phyloP scores from a whole-genome alignment of 202 grass and related monocot genomes.

The Panicum virgatum region DNA sequence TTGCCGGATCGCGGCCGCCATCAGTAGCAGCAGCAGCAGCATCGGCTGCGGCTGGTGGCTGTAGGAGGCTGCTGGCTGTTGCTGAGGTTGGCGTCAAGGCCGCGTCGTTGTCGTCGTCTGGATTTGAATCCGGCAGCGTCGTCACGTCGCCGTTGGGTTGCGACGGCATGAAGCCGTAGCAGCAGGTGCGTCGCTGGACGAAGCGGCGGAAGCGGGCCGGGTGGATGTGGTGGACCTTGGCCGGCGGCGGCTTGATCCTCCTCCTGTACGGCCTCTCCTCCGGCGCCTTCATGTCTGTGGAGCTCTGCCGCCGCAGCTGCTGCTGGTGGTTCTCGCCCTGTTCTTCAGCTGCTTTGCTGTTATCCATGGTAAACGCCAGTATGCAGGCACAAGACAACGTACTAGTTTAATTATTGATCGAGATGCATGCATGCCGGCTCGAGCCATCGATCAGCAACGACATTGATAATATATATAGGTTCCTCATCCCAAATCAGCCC shows the following conservation, averaged over 20 bases:
- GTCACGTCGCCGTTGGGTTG: not conserved
- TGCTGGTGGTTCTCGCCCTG: not conserved
- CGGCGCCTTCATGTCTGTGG: not conserved
- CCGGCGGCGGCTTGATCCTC: not conserved
- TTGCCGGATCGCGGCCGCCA: not conserved
- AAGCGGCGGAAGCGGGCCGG: constrained; percentile 10
- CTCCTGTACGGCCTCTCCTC: constrained; percentile 1
- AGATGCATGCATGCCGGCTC: not conserved
- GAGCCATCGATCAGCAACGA: not conserved
- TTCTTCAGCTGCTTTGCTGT: not conserved
- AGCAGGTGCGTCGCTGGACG: constrained; percentile 15
- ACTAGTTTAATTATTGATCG: not conserved
- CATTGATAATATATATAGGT: not conserved
- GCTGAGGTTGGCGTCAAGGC: not conserved
- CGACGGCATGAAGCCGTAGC: not conserved
- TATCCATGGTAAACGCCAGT: not conserved
- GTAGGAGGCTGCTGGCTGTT: not conserved
- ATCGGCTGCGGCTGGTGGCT: not conserved
- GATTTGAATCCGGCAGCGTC: not conserved
- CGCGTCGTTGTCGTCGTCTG: not conserved
- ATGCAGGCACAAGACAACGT: no score
- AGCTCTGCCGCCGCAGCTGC: not conserved
- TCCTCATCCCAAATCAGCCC: not conserved
- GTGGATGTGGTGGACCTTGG: constrained; percentile 35
- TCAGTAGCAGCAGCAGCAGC: no score